Base-by-base conservation (phyloP, 768 basidiomycete genomes). In the Kwoniella sp. region DNA sequence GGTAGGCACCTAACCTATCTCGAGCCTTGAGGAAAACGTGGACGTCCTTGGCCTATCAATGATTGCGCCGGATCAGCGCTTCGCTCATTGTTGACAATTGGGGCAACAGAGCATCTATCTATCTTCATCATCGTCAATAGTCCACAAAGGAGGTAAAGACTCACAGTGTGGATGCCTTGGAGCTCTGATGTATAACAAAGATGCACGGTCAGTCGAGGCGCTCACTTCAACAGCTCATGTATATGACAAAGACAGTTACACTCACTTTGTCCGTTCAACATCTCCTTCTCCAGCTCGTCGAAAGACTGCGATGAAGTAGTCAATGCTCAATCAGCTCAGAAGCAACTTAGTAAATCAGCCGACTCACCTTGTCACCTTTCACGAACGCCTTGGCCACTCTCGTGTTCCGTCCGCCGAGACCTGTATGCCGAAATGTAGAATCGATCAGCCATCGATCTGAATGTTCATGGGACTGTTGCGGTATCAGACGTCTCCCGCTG, bases 231-330 rank as follows among this genome's bases (percentile, higher is more conserved):
- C n/a, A n/a, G n/a, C n/a, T n/a, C n/a, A n/a, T n/a, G n/a, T n/a
- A n/a, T n/a, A n/a, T n/a, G n/a, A n/a, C n/a, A n/a, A n/a, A n/a
- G n/a, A n/a, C n/a, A n/a, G n/a, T n/a, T n/a, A 5, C 1, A 71
- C 74, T 68, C 58, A 79, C 77, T 83, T 68, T 83, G 83, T 2
- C 83, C 83, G 57, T 81, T 79, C 47, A 84, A 73, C 71, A 83
- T 77, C 65, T 81, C 80, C 64, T 80, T 72, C 70, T 84, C 83
- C 22, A 84, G 72, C 50, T 79, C 74, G 49, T 82, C 78, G 69
- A 83, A 83, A 3, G 79, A 60, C 81, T 83, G 65, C 19, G n/a
- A n/a, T 1, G 7, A 44, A 55, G 13, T 8, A 55, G 8, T 29
- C n/a, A 5, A 10, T 29, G 15, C 13, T 33, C 13, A 0, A 40